A percentile compares a stretch with the other conserved stretches of the same genome.
phyloP scores from a whole-genome alignment of 257 asterid genomes.

The Nicotiana otophora region DNA sequence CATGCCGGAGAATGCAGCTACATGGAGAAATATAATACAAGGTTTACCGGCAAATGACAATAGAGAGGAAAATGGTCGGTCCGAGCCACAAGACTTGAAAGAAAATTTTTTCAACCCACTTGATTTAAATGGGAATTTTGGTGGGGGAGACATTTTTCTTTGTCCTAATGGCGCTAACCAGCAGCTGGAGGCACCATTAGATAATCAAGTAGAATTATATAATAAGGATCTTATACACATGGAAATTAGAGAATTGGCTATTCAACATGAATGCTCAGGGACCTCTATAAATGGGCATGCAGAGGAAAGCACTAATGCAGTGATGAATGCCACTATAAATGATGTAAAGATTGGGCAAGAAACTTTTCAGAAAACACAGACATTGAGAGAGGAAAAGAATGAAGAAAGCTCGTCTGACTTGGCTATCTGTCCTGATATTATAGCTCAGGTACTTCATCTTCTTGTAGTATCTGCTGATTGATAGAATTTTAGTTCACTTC shows the following conservation, averaged over 20 bases:
- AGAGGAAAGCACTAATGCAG: constrained; percentile 22
- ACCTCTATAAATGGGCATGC: constrained; percentile 18
- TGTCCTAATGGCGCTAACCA: constrained; percentile 21
- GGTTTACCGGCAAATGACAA: constrained; percentile 18
- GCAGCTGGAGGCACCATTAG: constrained; percentile 17
- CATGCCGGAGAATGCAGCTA: constrained; percentile 19
- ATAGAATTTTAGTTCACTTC: neutral
- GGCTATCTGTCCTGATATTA: constrained; percentile 30
- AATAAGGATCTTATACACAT: constrained; percentile 36
- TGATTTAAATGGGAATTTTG: constrained; percentile 26
- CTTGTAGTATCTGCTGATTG: constrained; percentile 1
- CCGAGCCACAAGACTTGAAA: constrained; percentile 18
- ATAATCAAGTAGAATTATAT: constrained; percentile 21
- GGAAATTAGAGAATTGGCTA: constrained; percentile 51
- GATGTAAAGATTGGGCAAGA: constrained; percentile 23
- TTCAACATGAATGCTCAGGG: constrained; percentile 14
- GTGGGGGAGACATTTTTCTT: constrained; percentile 16
- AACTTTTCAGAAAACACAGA: constrained; percentile 22
- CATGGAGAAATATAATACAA: constrained; percentile 10
- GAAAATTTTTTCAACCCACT: constrained; percentile 24
- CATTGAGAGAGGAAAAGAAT: constrained; percentile 20
- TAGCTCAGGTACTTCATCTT: constrained; percentile 47
- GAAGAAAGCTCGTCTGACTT: constrained; percentile 28
- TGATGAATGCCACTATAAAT: constrained; percentile 26
- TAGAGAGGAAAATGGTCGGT: constrained; percentile 27